Percentiles rank a stretch among this genome's conserved stretches.
These are phyloP conservation scores for Phaeosphaeria sp. DNA, from an alignment of 2,329 filamentous ascomycete species.

Conservation along the genomic window DNA sequence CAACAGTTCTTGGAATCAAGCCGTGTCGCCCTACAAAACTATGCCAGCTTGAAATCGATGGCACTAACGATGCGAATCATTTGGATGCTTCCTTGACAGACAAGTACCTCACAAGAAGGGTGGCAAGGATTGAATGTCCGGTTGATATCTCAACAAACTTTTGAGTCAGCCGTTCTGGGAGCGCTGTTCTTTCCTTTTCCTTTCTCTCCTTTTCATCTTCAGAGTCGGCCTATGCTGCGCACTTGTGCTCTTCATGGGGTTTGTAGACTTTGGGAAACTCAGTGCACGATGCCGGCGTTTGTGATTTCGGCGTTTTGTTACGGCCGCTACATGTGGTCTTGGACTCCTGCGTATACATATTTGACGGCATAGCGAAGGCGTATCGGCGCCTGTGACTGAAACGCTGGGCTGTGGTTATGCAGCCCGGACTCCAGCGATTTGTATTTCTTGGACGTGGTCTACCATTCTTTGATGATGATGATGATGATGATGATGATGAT, in stretches of 20 bases:
- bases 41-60: neutral
- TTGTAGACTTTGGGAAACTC: neutral
- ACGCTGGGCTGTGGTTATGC: neutral
- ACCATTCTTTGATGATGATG: neutral
- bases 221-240: neutral
- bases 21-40: neutral
- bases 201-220: neutral
- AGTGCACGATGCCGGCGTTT: neutral
- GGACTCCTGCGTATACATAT: constrained; percentile 11
- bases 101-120: neutral
- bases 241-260: neutral
- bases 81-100: neutral
- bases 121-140: neutral
- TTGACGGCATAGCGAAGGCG: constrained; percentile 28
- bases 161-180: neutral
- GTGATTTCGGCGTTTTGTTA: constrained; percentile 1
- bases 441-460: neutral
- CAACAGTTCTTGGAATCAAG: neutral
- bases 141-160: constrained; percentile 6
- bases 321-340: neutral
- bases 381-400: constrained; percentile 11
- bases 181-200: neutral
- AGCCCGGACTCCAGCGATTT: constrained; percentile 1
- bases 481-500: too few species aligned
- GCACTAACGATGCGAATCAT: neutral